Evolutionary conservation across 768 basidiomycete species (phyloP).

Genomic region (Leccinum aurantiacum): DNA sequence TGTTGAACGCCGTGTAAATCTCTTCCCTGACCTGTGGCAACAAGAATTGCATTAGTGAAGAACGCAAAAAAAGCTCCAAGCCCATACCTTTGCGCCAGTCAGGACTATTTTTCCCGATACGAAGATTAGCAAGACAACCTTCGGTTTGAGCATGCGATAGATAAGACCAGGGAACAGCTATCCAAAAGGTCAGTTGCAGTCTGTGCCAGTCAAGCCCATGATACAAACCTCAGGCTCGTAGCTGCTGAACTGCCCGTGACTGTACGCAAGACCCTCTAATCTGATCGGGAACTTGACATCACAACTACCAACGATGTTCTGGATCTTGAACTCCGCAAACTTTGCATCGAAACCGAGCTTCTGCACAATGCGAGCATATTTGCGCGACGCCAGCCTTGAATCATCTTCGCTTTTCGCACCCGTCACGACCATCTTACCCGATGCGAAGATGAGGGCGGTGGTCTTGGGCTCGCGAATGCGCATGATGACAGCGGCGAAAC

Average conservation of each 20-base stretch:
- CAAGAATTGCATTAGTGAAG: conserved; percentile 46
- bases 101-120: conserved; percentile 99
- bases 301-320: conserved; percentile 98
- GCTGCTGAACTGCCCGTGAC: conserved; percentile 96
- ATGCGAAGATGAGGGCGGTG: conserved; percentile 98
- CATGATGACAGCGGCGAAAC: conserved; percentile 99
- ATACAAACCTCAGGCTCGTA: conserved; percentile 92
- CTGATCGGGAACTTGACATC: conserved; percentile 99
- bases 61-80: background rate
- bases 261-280: conserved; percentile 94
- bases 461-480: conserved; percentile 99
- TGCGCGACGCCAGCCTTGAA: conserved; percentile 92
- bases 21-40: conserved; percentile 86
- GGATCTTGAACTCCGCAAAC: conserved; percentile 99
- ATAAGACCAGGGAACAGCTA: conserved; percentile 98
- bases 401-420: conserved; percentile 99
- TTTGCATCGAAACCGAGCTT: conserved; percentile 99
- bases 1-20: conserved; percentile 99
- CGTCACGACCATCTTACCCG: conserved; percentile 99
- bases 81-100: conserved; percentile 93
- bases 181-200: background rate
- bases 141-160: conserved; percentile 99
- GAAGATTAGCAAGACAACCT: conserved; percentile 97
- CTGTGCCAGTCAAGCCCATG: background rate
- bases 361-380: conserved; percentile 99